Conservation (phyloP, 257 asterid genomes). For the Petrea volubilis region DNA sequence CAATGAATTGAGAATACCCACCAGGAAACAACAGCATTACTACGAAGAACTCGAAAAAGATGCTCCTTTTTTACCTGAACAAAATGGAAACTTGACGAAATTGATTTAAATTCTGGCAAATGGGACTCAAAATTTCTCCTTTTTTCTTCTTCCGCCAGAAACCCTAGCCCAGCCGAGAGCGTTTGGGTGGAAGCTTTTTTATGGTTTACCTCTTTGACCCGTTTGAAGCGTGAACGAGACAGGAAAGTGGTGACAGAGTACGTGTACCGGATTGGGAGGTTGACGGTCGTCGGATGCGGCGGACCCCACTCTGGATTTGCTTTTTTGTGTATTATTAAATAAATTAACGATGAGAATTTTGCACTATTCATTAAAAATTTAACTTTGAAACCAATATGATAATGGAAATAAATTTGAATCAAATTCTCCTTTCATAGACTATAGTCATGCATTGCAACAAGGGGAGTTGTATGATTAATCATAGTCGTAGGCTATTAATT, state of each 20-base stretch:
- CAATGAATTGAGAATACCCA: slow-evolving; percentile 5
- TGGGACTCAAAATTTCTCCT: neutral
- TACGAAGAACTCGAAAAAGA: neutral
- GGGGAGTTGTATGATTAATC: no score
- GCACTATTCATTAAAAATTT: no score
- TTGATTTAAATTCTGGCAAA: neutral
- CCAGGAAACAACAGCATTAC: neutral
- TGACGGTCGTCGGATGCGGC: slow-evolving; percentile 26
- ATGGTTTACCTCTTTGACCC: slow-evolving; percentile 26
- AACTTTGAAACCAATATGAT: no score
- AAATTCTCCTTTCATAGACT: no score
- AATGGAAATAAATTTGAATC: no score
- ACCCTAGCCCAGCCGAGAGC: slow-evolving; percentile 26
- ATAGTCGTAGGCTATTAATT: no score
- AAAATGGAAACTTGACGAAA: neutral
- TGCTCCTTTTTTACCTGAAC: slow-evolving; percentile 19
- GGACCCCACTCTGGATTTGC: slow-evolving; percentile 24
- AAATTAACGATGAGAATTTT: no score
- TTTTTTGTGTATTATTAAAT: no score
- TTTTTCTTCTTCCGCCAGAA: slow-evolving; percentile 17
- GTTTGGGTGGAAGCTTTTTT: slow-evolving; percentile 11
- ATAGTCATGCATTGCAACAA: no score
- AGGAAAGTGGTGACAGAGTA: neutral
- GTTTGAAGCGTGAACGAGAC: slow-evolving; percentile 25
- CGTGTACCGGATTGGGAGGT: slow-evolving; percentile 33